phyloP scores from a whole-genome alignment of 2,329 filamentous ascomycete genomes.

The Claviceps cyperi region DNA sequence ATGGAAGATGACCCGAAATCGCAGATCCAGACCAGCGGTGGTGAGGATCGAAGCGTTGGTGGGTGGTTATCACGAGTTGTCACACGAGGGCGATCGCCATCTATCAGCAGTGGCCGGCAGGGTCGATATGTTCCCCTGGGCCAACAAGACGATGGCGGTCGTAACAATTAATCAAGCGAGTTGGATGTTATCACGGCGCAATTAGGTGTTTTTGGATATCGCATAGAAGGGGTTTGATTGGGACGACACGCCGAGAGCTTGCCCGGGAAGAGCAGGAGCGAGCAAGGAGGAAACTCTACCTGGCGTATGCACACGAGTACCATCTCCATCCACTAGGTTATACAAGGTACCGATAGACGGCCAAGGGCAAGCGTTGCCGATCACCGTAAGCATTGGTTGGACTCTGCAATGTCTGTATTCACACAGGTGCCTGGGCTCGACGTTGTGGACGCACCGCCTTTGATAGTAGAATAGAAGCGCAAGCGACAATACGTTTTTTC shows the following conservation, averaged over 20 bases:
- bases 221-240: slow-evolving; percentile 20
- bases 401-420: neutral
- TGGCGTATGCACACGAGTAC: neutral
- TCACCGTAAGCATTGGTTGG: neutral
- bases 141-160: slow-evolving; percentile 24
- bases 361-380: neutral
- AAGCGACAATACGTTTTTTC: neutral
- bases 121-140: slow-evolving; percentile 28
- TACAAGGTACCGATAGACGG: neutral
- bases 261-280: neutral
- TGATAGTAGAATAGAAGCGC: neutral
- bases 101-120: slow-evolving; percentile 22
- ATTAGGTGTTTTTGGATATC: slow-evolving; percentile 14
- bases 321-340: neutral
- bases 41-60: slow-evolving; percentile 28
- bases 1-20: slow-evolving; percentile 36
- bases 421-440: neutral
- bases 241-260: neutral
- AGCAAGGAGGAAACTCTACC: neutral
- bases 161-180: slow-evolving; percentile 12
- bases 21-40: slow-evolving; percentile 18
- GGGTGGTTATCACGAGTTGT: slow-evolving; percentile 34
- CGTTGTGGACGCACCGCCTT: neutral
- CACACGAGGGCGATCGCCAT: slow-evolving; percentile 23
- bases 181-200: slow-evolving; percentile 9